A percentile compares a stretch with the other conserved stretches of the same genome.
These are phyloP conservation scores for Mycena rebaudengoi DNA, from an alignment of 768 basidiomycete genomes.

Conservation along the genomic window DNA sequence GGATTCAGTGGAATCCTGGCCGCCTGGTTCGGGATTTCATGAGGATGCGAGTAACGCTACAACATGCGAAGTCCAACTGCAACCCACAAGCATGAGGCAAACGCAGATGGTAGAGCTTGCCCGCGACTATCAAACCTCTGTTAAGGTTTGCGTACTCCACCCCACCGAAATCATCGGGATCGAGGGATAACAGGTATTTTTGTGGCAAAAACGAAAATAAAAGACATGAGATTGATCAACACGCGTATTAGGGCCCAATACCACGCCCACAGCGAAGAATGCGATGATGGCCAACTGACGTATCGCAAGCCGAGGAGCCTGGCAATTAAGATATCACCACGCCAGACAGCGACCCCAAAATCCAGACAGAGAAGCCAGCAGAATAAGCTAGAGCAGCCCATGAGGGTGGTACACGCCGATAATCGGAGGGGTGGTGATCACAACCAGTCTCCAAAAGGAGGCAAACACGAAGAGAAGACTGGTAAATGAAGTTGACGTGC, in stretches of 20 bases:
- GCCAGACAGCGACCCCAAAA: neutral
- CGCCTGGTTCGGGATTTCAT: constrained; percentile 12
- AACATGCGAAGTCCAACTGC: too few relatives aligned
- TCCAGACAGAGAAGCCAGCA: constrained; percentile 2
- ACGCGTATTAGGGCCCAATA: constrained; percentile 1
- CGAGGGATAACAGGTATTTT: neutral
- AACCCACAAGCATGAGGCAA: neutral
- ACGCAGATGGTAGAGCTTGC: neutral
- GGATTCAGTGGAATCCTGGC: constrained; percentile 9
- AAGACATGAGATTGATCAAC: neutral
- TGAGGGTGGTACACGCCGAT: neutral
- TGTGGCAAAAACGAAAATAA: neutral
- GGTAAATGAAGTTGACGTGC: too few relatives aligned
- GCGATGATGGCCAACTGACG: constrained; percentile 14
- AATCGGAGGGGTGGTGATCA: too few relatives aligned
- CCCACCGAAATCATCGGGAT: neutral
- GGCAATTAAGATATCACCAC: constrained; percentile 1
- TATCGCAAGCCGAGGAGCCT: neutral
- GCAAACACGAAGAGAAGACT: too few relatives aligned
- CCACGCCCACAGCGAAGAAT: constrained; percentile 14
- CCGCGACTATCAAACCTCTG: too few relatives aligned
- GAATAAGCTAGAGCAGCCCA: constrained; percentile 1
- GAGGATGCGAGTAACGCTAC: neutral
- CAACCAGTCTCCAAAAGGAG: too few relatives aligned
- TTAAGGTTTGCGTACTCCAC: too few relatives aligned